Evolutionary conservation across 768 basidiomycete genomes (phyloP), one percentile per base, ranked within the genome.

Genomic region (Boletus reticuloceps): DNA sequence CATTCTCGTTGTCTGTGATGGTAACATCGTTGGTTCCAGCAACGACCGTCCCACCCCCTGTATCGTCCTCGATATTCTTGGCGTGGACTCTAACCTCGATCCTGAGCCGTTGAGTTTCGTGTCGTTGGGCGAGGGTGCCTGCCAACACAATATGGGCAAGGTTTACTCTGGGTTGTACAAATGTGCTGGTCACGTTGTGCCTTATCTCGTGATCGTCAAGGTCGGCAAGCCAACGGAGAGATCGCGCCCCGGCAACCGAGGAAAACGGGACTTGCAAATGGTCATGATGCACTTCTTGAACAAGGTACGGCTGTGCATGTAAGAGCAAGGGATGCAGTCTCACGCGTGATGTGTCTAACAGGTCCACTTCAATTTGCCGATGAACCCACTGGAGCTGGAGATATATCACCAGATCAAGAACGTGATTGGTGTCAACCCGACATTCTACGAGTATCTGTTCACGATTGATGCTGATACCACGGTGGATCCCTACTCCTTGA

Each of bases 321-420:
- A 6, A 12, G 22, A 17, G 14, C 22, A 4, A 10, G 20, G 4
- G 5, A 12, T 22, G 1, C 2, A 19, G 14, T 10, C 51, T 60
- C 34, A 67, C 4, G 4, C 6, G 16, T 16, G 25, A 54, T 20
- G 2, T 6, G 3, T 13, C 42, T 50, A 4, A 25, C 56, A 94
- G 92, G 97, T 98, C 43, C 97, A 98, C 73, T 98, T 96, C 73
- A 92, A 95, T 70, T 73, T 92, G 20, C 88, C 94, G 0, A 98
- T 99, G 97, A 92, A 89, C 65, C 97, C 97, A 1, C 74, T 96
- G 58, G 97, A 99, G 74, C 75, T 99, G 50, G 97, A 99, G 76
- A 96, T 99, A 77, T 98, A 94, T 68, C 97, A 98, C 70, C 97
- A 99, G 73, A 94, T 98, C 80, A 94, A 98, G 82, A 99, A 99